Percentiles rank a stretch among this genome's conserved stretches.
These are phyloP conservation scores for Sugiyamaella grinbergsii DNA, from an alignment of 1,139 yeast species.

Conservation along the genomic window DNA sequence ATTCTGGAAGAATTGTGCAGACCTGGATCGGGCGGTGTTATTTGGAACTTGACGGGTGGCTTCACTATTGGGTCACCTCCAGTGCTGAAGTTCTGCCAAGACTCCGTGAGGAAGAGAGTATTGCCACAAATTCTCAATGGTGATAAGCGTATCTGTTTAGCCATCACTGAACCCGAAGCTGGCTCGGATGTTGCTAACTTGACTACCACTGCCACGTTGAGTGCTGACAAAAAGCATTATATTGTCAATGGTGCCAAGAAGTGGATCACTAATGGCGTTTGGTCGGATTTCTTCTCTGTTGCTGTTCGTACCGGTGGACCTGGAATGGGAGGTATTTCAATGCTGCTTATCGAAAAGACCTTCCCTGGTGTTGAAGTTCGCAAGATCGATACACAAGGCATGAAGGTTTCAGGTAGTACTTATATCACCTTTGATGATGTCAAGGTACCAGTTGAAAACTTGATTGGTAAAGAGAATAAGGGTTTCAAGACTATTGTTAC, in stretches of 20 bases:
- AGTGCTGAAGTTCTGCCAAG: slow-evolving; percentile 42
- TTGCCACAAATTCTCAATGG: slow-evolving; percentile 45
- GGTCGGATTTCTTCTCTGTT: slow-evolving; percentile 48
- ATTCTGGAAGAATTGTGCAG: slow-evolving; percentile 46
- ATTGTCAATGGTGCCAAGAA: slow-evolving; percentile 50
- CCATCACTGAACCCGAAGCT: slow-evolving; percentile 49
- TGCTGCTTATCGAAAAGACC: slow-evolving; percentile 45
- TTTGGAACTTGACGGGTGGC: slow-evolving; percentile 48
- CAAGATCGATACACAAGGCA: slow-evolving; percentile 47
- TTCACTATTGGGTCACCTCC: slow-evolving; percentile 48
- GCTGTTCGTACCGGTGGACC: slow-evolving; percentile 51
- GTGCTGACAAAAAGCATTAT: slow-evolving; percentile 47
- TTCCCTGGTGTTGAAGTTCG: slow-evolving; percentile 46
- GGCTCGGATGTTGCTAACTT: slow-evolving; percentile 50
- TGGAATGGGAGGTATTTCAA: slow-evolving; percentile 48
- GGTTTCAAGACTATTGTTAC: slow-evolving; percentile 51
- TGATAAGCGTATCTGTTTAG: slow-evolving; percentile 46
- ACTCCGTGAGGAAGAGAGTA: slow-evolving; percentile 41
- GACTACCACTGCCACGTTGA: slow-evolving; percentile 44
- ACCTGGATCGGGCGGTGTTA: slow-evolving; percentile 46
- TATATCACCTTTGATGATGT: slow-evolving; percentile 48
- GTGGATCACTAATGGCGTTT: slow-evolving; percentile 51
- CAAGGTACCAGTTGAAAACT: slow-evolving; percentile 49
- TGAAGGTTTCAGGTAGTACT: slow-evolving; percentile 47
- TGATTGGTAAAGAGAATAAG: slow-evolving; percentile 47